phyloP scores from a whole-genome alignment of 768 basidiomycete genomes.

The Termitomyces eurrhizus region DNA sequence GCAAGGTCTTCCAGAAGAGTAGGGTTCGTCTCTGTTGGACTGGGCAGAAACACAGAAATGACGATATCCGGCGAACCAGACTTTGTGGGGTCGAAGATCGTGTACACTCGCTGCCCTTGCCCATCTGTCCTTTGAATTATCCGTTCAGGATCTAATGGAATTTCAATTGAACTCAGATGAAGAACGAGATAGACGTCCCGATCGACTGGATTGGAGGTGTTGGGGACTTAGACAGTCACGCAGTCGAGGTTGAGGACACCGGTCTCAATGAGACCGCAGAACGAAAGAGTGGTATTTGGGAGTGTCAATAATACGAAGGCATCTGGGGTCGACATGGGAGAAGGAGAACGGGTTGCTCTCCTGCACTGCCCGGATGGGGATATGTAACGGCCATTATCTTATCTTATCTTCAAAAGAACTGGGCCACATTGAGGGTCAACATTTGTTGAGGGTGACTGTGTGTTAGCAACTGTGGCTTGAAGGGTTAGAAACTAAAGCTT shows the following conservation, averaged over 20 bases:
- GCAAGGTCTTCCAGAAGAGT: conserved; percentile 52
- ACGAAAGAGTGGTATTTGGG: conserved; percentile 40
- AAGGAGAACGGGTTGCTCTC: not conserved
- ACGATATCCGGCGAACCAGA: conserved; percentile 32
- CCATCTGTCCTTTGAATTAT: conserved; percentile 36
- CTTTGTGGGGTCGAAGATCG: conserved; percentile 34
- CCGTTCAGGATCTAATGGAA: conserved; percentile 55
- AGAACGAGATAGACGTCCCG: conserved; percentile 68
- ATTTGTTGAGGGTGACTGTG: too few relatives aligned
- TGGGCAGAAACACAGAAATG: conserved; percentile 30
- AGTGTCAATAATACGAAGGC: conserved; percentile 56
- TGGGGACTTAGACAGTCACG: conserved; percentile 44
- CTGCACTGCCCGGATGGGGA: conserved; percentile 1
- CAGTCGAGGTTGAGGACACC: conserved; percentile 58
- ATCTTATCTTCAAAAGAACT: too few relatives aligned
- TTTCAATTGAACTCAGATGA: conserved; percentile 50
- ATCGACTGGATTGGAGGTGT: conserved; percentile 28
- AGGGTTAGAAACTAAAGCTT: too few relatives aligned
- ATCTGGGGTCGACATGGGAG: conserved; percentile 24
- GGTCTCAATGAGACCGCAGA: conserved; percentile 26
- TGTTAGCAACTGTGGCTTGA: not conserved
- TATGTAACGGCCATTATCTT: too few relatives aligned
- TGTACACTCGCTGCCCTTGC: conserved; percentile 37
- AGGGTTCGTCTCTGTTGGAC: conserved; percentile 23
- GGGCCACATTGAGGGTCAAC: too few relatives aligned